Percentiles rank a stretch among this genome's conserved stretches.
These are phyloP conservation scores for Arabidopsis thaliana DNA, from an alignment of 345 rosid genomes.

Conservation along the genomic window DNA sequence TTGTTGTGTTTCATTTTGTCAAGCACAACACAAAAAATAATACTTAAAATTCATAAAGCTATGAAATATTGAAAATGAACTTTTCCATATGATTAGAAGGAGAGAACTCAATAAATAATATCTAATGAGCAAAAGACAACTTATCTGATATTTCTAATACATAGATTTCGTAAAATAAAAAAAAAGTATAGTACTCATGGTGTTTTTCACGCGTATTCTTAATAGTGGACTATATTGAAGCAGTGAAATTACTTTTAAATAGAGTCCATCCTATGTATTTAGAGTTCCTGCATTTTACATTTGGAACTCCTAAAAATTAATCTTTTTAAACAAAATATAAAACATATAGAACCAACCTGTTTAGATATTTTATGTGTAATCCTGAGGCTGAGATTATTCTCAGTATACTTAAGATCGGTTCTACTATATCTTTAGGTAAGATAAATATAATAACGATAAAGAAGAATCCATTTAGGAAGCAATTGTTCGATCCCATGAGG, in stretches of 20 bases:
- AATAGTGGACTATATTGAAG: slow-evolving; percentile 14
- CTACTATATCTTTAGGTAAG: slow-evolving; percentile 7
- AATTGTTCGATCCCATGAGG: slow-evolving; percentile 18
- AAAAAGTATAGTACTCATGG: slow-evolving; percentile 1
- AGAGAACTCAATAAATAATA: slow-evolving; percentile 29
- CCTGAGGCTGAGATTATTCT: slow-evolving; percentile 9
- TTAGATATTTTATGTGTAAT: slow-evolving; percentile 8
- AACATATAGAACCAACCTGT: slow-evolving; percentile 7
- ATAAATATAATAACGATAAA: slow-evolving; percentile 11
- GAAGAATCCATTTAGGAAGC: slow-evolving; percentile 27
- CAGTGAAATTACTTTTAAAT: slow-evolving; percentile 9
- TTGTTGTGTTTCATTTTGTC: slow-evolving; percentile 46
- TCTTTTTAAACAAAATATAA: not conserved
- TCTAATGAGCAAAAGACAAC: slow-evolving; percentile 31
- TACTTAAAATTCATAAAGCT: slow-evolving; percentile 42
- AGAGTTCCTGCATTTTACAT: not conserved
- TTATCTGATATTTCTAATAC: slow-evolving; percentile 23
- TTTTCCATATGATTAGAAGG: slow-evolving; percentile 37
- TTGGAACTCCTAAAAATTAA: not conserved
- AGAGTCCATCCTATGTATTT: slow-evolving; percentile 13
- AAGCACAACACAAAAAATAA: slow-evolving; percentile 30
- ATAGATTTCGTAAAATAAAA: slow-evolving; percentile 2
- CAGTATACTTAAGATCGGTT: slow-evolving; percentile 16
- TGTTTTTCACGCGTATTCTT: slow-evolving; percentile 4
- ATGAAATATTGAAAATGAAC: slow-evolving; percentile 15